These are phyloP conservation scores for Larix sibirica DNA, from an alignment of 83 land plant genomes.

Conservation along the genomic window DNA sequence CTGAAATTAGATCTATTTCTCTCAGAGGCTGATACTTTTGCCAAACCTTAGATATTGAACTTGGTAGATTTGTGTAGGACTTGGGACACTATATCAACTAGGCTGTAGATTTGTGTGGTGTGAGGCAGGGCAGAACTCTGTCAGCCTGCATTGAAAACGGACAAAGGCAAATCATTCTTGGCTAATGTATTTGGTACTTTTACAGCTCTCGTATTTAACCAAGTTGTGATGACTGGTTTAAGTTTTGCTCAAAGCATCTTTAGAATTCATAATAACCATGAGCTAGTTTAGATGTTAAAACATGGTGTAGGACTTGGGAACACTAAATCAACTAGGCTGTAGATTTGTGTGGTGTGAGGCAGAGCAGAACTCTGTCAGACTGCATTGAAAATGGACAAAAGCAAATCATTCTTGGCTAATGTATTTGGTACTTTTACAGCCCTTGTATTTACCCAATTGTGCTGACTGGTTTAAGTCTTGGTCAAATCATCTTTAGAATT, in stretches of 20 bases:
- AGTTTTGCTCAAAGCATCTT: neutral
- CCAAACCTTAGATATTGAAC: neutral
- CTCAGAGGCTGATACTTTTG: slow-evolving; percentile 13
- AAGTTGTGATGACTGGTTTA: neutral
- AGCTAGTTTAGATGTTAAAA: neutral
- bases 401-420: slow-evolving; percentile 76
- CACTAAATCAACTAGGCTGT: slow-evolving; percentile 8
- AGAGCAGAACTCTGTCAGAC: neutral
- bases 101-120: neutral
- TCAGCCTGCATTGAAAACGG: slow-evolving; percentile 7
- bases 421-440: neutral
- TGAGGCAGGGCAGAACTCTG: neutral
- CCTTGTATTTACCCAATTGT: neutral
- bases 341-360: neutral
- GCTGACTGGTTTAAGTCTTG: neutral
- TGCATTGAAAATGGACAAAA: slow-evolving; percentile 17
- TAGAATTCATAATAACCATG: neutral
- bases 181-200: slow-evolving; percentile 26
- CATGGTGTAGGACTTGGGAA: neutral
- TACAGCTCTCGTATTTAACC: neutral
- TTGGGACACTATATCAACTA: slow-evolving; percentile 11
- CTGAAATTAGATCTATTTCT: neutral
- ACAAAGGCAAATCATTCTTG: slow-evolving; percentile 70
- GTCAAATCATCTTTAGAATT: neutral
- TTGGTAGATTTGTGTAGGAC: slow-evolving; percentile 9